Base-by-base conservation (phyloP, 306 rosid species). In the Cicer cuneatum region DNA sequence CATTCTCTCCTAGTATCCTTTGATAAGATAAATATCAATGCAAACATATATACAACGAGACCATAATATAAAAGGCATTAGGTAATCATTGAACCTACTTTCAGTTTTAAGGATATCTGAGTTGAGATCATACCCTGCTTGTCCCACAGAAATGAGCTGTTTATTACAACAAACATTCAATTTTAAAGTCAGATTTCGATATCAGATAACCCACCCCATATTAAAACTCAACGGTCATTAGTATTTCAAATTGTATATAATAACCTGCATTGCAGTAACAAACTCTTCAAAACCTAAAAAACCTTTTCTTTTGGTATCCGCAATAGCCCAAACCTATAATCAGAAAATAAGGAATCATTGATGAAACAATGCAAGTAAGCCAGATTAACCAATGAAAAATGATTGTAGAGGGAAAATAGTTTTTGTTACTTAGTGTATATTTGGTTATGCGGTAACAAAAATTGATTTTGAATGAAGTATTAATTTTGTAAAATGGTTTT, bases 221-320 rank as follows among this genome's bases (percentile, higher is more conserved):
- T 35, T 11, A 41, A 37, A 56, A 73, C 6, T 1, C 7, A 35
- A 14, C 11, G 71, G 59, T 47, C 12, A 10, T 59, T 7, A 14
- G 18, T 24, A 66, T 15, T 8, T 70, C 43, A 72, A 76, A 70
- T 48, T 58, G 8, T 14, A 46, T 7, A 41, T 6, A 83, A 41
- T 7, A 83, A 92, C 96, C 96, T 89, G 96, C 99, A 94, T 87
- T 29, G 98, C 98, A 1, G 90, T 82, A n/a, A 90, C 76, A 79
- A 94, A 94, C 84, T 94, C 93, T 1, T 76, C 48, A 10, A 92
- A 73, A 12, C 96, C 93, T 48, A 94, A 49, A 80, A 80, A 94
- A 7, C 98, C 99, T 63, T 86, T 94, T 43, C 93, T 80, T 43
- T 82, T 94, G 3, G 81, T 74, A 83, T 92, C 97, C 0, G 97